Conservation (phyloP, 2,329 filamentous ascomycete genomes). For the Calonectria ilicicola region DNA sequence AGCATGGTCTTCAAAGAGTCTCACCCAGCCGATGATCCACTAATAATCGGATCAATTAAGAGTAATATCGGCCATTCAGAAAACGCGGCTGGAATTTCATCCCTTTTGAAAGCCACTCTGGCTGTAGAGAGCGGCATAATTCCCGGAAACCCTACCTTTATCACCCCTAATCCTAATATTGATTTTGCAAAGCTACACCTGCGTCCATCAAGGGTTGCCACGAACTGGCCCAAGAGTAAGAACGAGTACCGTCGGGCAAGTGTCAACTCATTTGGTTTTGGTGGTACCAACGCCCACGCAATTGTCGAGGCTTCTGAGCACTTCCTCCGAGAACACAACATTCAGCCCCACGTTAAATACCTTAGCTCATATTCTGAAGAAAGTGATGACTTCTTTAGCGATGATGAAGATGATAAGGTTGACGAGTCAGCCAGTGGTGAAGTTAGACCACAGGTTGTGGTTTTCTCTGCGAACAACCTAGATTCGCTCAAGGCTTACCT, state of each 20-base stretch:
- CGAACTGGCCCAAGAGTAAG: constrained; percentile 49
- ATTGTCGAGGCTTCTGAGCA: constrained; percentile 45
- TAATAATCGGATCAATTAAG: constrained; percentile 49
- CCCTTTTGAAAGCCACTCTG: constrained; percentile 45
- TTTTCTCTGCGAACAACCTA: constrained; percentile 32
- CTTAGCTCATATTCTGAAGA: neutral
- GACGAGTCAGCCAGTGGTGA: neutral
- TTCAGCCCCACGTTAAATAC: neutral
- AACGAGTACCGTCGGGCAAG: constrained; percentile 42
- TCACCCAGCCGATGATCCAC: constrained; percentile 19
- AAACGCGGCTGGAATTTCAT: constrained; percentile 43
- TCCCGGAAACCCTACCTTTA: constrained; percentile 51
- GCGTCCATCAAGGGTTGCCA: constrained; percentile 42
- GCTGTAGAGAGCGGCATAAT: constrained; percentile 43
- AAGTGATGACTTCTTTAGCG: neutral
- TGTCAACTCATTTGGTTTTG: constrained; percentile 58
- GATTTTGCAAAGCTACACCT: constrained; percentile 38
- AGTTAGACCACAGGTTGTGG: constrained; percentile 12
- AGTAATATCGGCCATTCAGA: constrained; percentile 49
- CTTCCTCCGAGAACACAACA: constrained; percentile 4
- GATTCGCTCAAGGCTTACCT: constrained; percentile 21
- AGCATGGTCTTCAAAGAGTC: constrained; percentile 38
- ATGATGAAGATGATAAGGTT: neutral
- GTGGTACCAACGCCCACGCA: constrained; percentile 56
- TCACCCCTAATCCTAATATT: constrained; percentile 51